Evolutionary conservation across 2,329 filamentous ascomycete species (phyloP), one percentile per base, ranked within the genome.

Genomic region (Trichoderma sp.): DNA sequence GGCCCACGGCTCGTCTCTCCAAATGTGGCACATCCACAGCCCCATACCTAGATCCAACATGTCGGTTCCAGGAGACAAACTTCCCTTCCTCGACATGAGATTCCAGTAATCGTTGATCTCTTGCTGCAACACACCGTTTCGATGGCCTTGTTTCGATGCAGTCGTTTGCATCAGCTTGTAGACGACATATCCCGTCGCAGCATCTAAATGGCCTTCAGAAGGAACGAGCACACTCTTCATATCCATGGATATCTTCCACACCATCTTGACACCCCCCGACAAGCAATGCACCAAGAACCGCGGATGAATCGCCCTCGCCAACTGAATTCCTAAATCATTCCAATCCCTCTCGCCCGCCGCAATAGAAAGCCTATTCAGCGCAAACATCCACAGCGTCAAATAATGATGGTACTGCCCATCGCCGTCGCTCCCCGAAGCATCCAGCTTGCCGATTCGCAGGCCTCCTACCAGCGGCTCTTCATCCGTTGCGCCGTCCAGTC

Each of bases 371-470:
- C 88, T 81, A 75, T 88, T 88, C 5, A 90, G 81, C 2, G 88
- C 87, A 76, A 89, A 89, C 87, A 90, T 89, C 88, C 88, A 90
- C 6, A 89, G 76, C 0, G 87, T 89, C 23, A 90, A 80, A 73
- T 90, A 90, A 74, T 90, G 88, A 74, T 89, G 87, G 72, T 90
- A 90, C 76, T 90, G 88, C 3, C 88, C 88, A 76, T 90, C 88
- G 8, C 84, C 81, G 67, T 90, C 87, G 1, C 80, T 76, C 0
- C 87, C 87, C 0, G 73, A 69, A 13, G 81, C 86, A 3, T 84
- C 80, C 13, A 82, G 73, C 76, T 90, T 90, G 30, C 88, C 88
- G 72, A 90, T 90, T 1, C 88, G 82, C 47, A 90, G 77, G 0
- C 88, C 88, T 3, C 88, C 88, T 2, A 79, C 80, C 0, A 90